Evolutionary conservation across 2,329 filamentous ascomycete genomes (phyloP), one percentile per base, ranked within the genome.

Genomic region (Elsinoe arachidis): DNA sequence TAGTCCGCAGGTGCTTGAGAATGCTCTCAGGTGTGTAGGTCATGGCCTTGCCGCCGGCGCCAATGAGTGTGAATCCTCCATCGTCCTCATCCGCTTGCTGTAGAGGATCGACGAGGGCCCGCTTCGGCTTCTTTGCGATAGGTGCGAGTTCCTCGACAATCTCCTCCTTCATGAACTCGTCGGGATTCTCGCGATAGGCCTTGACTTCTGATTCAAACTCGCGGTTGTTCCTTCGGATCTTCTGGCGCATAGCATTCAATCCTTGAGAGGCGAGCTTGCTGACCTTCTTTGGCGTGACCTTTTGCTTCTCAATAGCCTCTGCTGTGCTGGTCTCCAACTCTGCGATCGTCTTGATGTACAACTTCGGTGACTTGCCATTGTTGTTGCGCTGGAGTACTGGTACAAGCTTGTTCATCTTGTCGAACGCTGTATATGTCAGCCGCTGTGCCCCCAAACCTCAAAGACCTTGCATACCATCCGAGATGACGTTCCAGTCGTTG

Each of bases 211-310:
- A 78, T 69, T 89, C 83, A 76, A 92, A 92, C 63, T 97, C 92
- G 77, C 95, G 95, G 81, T 92, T 95, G 77, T 92, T 92, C 83
- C 96, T 97, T 83, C 92, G 91, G 78, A 99, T 90, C 77, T 91
- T 91, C 74, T 99, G 93, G 78, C 96, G 95, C 69, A 97, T 88
- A 61, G 91, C 90, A 73, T 97, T 99, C 68, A 99, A 82, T 68
- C 91, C 90, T 75, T 90, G 89, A 63, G 90, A 87, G 70, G 92
- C 95, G 69, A 86, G 93, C 61, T 91, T 90, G 77, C 96, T 99
- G 91, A 97, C 96, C 82, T 96, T 97, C 84, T 96, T 96, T 62
- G 86, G 84, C 2, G 88, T 88, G 65, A 95, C 88, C 80, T 99
- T 99, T 72, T 95, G 89, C 81, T 96, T 96, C 67, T 90, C 84